Evolutionary conservation across 805 yeast species (phyloP).

Genomic region (Sugiyamaella valdiviana): DNA sequence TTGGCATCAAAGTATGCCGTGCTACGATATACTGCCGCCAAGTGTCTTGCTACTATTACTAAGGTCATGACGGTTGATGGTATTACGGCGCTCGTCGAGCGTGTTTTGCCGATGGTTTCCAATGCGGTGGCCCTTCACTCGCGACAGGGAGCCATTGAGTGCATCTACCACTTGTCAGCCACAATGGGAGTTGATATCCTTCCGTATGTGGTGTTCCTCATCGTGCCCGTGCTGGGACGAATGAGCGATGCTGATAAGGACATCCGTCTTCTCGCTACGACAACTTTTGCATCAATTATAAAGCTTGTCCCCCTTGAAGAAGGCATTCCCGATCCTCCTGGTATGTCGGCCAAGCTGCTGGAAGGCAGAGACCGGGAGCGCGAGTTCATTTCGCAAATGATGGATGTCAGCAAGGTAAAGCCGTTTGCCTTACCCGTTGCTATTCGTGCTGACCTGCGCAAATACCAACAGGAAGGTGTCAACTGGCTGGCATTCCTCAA

Average conservation of each 20-base stretch:
- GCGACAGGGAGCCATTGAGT: conserved; percentile 92
- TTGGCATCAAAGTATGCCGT: conserved; percentile 72
- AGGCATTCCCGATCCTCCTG: conserved; percentile 92
- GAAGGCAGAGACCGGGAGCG: conserved; percentile 91
- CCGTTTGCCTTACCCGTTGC: conserved; percentile 85
- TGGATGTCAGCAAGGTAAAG: conserved; percentile 88
- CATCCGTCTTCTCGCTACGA: conserved; percentile 84
- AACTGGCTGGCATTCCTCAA: conserved; percentile 96
- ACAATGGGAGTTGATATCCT: conserved; percentile 84
- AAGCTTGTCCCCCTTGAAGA: conserved; percentile 95
- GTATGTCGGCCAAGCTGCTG: conserved; percentile 75
- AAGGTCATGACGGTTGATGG: conserved; percentile 60
- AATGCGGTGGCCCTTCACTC: conserved; percentile 64
- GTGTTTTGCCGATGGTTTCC: conserved; percentile 70
- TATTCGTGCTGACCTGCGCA: conserved; percentile 85
- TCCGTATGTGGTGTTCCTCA: conserved; percentile 91
- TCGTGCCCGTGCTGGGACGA: conserved; percentile 93
- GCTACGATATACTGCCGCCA: conserved; percentile 82
- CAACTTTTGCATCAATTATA: conserved; percentile 93
- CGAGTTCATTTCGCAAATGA: conserved; percentile 92
- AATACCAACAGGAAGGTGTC: conserved; percentile 97
- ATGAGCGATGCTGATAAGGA: conserved; percentile 94
- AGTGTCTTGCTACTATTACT: conserved; percentile 77
- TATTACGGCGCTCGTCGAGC: conserved; percentile 72
- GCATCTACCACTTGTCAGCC: conserved; percentile 75